These are phyloP conservation scores for Penicillium turbatum DNA, from an alignment of 495 filamentous ascomycete species.

Conservation along the genomic window DNA sequence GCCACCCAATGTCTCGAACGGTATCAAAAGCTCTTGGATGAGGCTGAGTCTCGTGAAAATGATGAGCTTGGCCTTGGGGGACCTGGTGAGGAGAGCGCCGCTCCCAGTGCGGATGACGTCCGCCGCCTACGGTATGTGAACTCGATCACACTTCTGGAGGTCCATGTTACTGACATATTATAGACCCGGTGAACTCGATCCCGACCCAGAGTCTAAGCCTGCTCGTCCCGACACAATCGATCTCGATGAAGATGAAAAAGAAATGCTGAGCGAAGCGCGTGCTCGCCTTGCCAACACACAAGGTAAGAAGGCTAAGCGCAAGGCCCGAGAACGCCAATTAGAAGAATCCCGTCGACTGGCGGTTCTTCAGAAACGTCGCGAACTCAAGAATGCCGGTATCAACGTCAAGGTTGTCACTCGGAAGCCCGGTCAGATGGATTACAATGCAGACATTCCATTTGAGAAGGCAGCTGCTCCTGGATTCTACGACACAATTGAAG, in stretches of 20 bases:
- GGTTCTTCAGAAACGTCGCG: constrained; percentile 87
- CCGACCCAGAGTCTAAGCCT: constrained; percentile 93
- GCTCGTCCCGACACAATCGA: constrained; percentile 97
- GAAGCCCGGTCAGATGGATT: constrained; percentile 97
- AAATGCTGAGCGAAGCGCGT: constrained; percentile 97
- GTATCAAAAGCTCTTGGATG: constrained; percentile 93
- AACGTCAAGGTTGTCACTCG: constrained; percentile 94
- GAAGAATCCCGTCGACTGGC: constrained; percentile 90
- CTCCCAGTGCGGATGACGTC: constrained; percentile 92
- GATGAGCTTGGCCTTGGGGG: constrained; percentile 81
- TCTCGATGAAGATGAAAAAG: constrained; percentile 97
- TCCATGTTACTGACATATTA: constrained; percentile 19
- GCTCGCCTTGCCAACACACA: constrained; percentile 95
- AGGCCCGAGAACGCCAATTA: constrained; percentile 90
- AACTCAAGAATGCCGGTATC: constrained; percentile 95
- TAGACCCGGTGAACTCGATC: constrained; percentile 87
- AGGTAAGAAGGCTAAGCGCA: constrained; percentile 98
- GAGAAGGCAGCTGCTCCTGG: constrained; percentile 86
- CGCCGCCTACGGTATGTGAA: constrained; percentile 61
- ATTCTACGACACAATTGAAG: constrained; percentile 89
- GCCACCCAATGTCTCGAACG: constrained; percentile 95
- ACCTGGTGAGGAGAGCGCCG: constrained; percentile 80
- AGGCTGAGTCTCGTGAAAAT: constrained; percentile 86
- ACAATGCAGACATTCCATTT: constrained; percentile 97
- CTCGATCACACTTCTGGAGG: not conserved